A percentile compares a stretch with the other conserved stretches of the same genome.
Evolutionary conservation across 2,329 filamentous ascomycete genomes (phyloP).

Genomic region (Dothideomycetes sp.): DNA sequence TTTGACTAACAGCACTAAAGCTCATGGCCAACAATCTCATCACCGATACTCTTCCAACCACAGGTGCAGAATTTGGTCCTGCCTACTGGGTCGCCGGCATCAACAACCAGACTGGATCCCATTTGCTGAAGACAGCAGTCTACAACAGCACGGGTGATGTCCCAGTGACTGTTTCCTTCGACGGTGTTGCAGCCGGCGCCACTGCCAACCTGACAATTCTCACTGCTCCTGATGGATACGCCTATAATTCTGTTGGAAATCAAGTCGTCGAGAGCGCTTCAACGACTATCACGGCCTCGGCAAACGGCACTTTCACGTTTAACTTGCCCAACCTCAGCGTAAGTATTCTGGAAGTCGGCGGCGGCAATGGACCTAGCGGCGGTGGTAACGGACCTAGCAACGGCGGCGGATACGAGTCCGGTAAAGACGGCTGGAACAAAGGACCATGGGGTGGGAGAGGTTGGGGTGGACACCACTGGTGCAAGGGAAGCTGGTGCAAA

Average conservation of each 20-base stretch:
- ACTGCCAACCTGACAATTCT: constrained; percentile 33
- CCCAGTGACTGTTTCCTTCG: constrained; percentile 26
- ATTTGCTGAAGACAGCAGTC: constrained; percentile 36
- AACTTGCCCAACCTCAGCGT: constrained; percentile 47
- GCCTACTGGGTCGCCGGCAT: constrained; percentile 36
- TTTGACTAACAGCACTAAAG: background rate
- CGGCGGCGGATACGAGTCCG: background rate
- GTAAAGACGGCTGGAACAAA: background rate
- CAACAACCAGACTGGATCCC: constrained; percentile 24
- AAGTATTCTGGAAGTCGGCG: constrained; percentile 41
- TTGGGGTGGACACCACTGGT: constrained; percentile 3
- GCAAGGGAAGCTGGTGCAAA: constrained; percentile 3
- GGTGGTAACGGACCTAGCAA: background rate
- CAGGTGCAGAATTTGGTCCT: constrained; percentile 24
- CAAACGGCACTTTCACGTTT: constrained; percentile 43
- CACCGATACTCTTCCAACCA: constrained; percentile 31
- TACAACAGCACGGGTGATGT: constrained; percentile 38
- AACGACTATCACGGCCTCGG: constrained; percentile 33
- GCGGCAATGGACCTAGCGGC: background rate
- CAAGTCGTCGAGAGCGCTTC: constrained; percentile 40
- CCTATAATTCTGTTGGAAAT: constrained; percentile 29
- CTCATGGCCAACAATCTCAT: constrained; percentile 30
- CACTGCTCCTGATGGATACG: constrained; percentile 24
- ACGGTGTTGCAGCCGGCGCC: constrained; percentile 24
- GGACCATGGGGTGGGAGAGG: background rate